Base-by-base conservation (phyloP, 2,329 filamentous ascomycete species). In the Ploettnerulaceae sp. region DNA sequence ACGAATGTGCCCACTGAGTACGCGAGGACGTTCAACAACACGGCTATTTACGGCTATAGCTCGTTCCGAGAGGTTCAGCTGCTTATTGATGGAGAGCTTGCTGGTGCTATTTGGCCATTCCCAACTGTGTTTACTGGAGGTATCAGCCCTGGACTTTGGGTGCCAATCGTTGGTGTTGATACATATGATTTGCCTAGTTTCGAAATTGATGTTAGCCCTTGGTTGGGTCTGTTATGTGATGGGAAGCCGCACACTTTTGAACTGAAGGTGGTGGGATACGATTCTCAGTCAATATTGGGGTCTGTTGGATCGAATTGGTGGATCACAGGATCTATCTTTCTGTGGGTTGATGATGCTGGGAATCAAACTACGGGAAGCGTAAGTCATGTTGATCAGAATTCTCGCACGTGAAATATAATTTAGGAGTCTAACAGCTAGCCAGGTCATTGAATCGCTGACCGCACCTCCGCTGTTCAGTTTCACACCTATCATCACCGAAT, bases 121-220 rank as follows among this genome's bases (percentile, higher is more conserved):
- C 85, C 86, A 0, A 74, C 86, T 20, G 81, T 91, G 33, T 90
- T 89, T 57, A 89, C 86, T 0, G 86, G 86, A 3, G 86, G 86
- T 1, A 72, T 91, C 3, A 80, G 82, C 1, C 85, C 86, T 3
- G 78, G 79, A 1, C 73, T 90, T 31, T 88, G 89, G 74, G 73
- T 84, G 3, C 86, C 86, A 0, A 73, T 90, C 42, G 86, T 86
- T 1, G 85, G 85, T 1, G 78, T 84, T 18, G 79, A 91, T 57
- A 79, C 84, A 0, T 90, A 88, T 61, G 86, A 90, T 59, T 68
- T 91, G 25, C 72, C 76, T 29, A 85, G 89, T 61, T 80, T 86
- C 53, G 84, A 89, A 61, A 85, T 93, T 52, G 86, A 91, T 60
- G 79, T 91, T 36, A 82, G 84, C 1, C 80, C 85, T 0, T 90